These are phyloP conservation scores for Echites panduratus DNA, from an alignment of 257 asterid species.

Conservation along the genomic window DNA sequence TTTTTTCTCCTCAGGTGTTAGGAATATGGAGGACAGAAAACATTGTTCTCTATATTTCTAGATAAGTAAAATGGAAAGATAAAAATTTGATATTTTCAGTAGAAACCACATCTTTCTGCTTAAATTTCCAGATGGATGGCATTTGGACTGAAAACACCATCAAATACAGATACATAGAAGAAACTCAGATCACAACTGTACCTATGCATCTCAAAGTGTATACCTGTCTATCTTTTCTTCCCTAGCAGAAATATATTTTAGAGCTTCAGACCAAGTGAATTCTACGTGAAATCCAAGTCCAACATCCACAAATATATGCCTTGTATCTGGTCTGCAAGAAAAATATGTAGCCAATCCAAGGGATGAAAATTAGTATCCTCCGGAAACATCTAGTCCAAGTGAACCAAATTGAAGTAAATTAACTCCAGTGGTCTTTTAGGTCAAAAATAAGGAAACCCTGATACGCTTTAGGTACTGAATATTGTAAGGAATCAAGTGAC, in stretches of 20 bases:
- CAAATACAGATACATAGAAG: neutral
- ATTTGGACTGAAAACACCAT: neutral
- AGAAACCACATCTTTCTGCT: neutral
- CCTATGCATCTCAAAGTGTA: neutral
- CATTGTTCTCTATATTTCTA: neutral
- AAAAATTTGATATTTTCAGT: neutral
- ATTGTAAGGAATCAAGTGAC: constrained; percentile 14
- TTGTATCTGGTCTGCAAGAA: constrained; percentile 66
- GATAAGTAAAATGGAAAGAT: neutral
- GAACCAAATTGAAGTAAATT: neutral
- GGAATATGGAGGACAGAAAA: no score
- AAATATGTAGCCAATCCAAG: constrained; percentile 3
- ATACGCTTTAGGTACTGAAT: neutral
- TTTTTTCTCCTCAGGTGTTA: neutral
- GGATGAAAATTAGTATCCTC: constrained; percentile 1
- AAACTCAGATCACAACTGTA: neutral
- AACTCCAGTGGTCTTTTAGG: neutral
- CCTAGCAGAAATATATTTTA: constrained; percentile 44
- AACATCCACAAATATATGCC: constrained; percentile 68
- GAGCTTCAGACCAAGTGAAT: constrained; percentile 91
- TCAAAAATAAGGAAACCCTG: neutral
- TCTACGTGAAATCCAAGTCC: constrained; percentile 92
- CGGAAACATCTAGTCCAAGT: neutral
- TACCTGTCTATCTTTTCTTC: constrained; percentile 41
- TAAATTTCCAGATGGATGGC: neutral